Evolutionary conservation across 176 grass and related monocot genomes (phyloP).

Genomic region (Cocos nucifera): DNA sequence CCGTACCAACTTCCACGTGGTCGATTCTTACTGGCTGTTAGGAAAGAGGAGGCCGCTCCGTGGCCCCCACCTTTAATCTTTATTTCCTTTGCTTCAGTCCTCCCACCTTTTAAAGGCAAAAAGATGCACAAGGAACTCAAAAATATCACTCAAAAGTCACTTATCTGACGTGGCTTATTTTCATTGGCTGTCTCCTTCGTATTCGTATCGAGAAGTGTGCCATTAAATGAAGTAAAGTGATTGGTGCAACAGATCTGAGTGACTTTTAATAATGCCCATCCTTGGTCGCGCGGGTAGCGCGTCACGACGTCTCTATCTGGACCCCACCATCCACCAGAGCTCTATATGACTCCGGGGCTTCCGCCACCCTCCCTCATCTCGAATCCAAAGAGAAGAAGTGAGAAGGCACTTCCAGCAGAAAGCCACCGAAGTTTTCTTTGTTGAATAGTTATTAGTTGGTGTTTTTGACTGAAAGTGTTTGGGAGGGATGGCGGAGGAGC

Average conservation of each 20-base stretch:
- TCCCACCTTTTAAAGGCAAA: no score
- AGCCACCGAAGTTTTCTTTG: not conserved
- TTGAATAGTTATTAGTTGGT: not conserved
- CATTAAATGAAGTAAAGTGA: no score
- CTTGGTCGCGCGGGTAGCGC: slow-evolving; percentile 31
- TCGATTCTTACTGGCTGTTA: not conserved
- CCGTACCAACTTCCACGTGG: not conserved
- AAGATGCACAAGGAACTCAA: no score
- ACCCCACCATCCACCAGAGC: not conserved
- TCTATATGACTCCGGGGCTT: slow-evolving; percentile 26
- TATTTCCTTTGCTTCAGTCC: no score
- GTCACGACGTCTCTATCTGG: not conserved
- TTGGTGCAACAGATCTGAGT: no score
- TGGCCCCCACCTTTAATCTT: no score
- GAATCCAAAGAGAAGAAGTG: no score
- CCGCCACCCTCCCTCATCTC: not conserved
- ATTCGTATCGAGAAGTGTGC: no score
- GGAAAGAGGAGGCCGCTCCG: not conserved
- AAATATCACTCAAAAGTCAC: no score
- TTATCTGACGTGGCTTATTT: no score
- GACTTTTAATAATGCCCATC: not conserved
- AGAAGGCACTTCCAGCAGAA: not conserved
- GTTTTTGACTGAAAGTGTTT: not conserved
- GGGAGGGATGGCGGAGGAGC: slow-evolving; percentile 52
- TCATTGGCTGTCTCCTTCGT: no score